phyloP scores from a whole-genome alignment of 2,329 filamentous ascomycete genomes.

The Coniella lustricola region DNA sequence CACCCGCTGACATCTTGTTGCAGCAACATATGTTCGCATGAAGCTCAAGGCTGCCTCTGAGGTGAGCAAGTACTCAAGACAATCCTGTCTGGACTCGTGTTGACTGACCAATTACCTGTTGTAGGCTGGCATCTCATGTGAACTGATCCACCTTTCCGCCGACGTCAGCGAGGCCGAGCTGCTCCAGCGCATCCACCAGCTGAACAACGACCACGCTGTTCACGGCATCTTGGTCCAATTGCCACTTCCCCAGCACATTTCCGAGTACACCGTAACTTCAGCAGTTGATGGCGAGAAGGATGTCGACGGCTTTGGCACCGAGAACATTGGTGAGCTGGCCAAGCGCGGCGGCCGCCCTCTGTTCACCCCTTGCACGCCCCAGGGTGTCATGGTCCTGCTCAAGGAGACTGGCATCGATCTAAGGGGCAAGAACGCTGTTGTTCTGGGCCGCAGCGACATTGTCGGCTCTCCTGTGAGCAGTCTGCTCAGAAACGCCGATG shows the following conservation, averaged over 20 bases:
- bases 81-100: constrained; percentile 1
- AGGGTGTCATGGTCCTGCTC: constrained; percentile 92
- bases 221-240: constrained; percentile 94
- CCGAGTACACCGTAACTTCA: constrained; percentile 84
- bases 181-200: constrained; percentile 68
- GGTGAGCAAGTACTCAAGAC: constrained; percentile 38
- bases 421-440: constrained; percentile 86
- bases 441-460: constrained; percentile 92
- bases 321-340: constrained; percentile 92
- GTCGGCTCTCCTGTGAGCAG: constrained; percentile 97
- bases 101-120: constrained; percentile 15
- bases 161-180: constrained; percentile 78
- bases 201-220: constrained; percentile 81
- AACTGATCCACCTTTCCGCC: constrained; percentile 76
- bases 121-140: constrained; percentile 86
- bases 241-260: constrained; percentile 80
- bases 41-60: constrained; percentile 96
- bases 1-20: constrained; percentile 25
- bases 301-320: constrained; percentile 91
- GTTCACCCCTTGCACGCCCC: constrained; percentile 92
- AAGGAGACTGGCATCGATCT: constrained; percentile 76
- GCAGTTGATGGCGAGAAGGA: constrained; percentile 91
- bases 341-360: constrained; percentile 86
- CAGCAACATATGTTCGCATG: constrained; percentile 98
- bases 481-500: constrained; percentile 88